phyloP scores from a whole-genome alignment of 225 moss, liverwort and hornwort species.

The Bryum argenteum region DNA sequence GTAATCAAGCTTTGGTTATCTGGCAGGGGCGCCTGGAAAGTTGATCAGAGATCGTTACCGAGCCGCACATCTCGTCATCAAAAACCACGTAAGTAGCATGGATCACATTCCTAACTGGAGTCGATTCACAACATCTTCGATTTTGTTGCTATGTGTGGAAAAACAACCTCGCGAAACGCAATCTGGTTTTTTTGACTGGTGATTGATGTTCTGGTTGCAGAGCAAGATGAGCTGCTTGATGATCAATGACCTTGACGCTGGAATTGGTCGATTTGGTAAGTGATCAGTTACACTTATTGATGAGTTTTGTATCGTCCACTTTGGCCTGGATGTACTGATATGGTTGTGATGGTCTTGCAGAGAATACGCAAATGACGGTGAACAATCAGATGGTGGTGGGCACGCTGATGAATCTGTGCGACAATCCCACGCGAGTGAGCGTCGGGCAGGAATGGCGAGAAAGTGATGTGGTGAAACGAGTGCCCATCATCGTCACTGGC shows the following conservation, averaged over 20 bases:
- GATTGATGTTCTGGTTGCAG: conserved; percentile 45
- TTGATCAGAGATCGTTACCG: conserved; percentile 93
- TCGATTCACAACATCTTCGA: too few relatives aligned
- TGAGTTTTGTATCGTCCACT: too few relatives aligned
- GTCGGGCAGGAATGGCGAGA: conserved; percentile 89
- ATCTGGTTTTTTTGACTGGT: not conserved
- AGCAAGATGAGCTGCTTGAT: conserved; percentile 97
- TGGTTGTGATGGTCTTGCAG: conserved; percentile 36
- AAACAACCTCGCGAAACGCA: not conserved
- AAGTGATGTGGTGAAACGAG: conserved; percentile 74
- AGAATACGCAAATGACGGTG: conserved; percentile 93
- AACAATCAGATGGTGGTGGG: conserved; percentile 99
- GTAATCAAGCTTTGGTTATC: not conserved
- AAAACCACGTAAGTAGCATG: conserved; percentile 57
- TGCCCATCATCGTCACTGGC: conserved; percentile 98
- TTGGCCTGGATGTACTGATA: too few relatives aligned
- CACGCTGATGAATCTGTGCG: conserved; percentile 93
- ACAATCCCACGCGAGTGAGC: conserved; percentile 93
- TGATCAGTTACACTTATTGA: not conserved
- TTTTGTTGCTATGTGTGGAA: not conserved
- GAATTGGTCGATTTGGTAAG: conserved; percentile 95
- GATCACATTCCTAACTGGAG: too few relatives aligned
- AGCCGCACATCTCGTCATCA: conserved; percentile 79
- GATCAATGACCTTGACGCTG: conserved; percentile 99
- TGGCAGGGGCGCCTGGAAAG: conserved; percentile 82